These are phyloP conservation scores for Nakataea oryzae DNA, from an alignment of 2,329 filamentous ascomycete genomes.

Conservation along the genomic window DNA sequence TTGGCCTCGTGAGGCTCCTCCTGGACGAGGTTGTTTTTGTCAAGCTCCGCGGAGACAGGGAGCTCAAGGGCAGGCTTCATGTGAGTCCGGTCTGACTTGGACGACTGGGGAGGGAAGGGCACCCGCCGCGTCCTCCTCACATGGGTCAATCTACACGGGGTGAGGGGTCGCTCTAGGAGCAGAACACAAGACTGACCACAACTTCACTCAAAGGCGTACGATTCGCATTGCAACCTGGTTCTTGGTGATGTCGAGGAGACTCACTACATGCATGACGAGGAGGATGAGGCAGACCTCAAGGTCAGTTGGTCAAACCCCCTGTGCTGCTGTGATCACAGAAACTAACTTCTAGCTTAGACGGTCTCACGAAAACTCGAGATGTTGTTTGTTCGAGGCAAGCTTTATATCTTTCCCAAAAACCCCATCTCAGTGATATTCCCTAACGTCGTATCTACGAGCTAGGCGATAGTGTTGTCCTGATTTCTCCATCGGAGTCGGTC, in stretches of 20 bases:
- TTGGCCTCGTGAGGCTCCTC: conserved; percentile 89
- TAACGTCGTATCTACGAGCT: not conserved
- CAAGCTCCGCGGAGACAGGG: conserved; percentile 89
- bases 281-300: conserved; percentile 65
- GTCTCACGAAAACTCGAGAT: conserved; percentile 97
- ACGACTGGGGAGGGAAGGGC: not conserved
- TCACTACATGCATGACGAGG: conserved; percentile 86
- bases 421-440: not conserved
- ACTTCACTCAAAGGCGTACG: conserved; percentile 64
- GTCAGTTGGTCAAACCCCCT: conserved; percentile 36
- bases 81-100: conserved; percentile 44
- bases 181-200: not conserved
- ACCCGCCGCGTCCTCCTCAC: not conserved
- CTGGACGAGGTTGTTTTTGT: conserved; percentile 96
- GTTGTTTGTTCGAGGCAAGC: conserved; percentile 88
- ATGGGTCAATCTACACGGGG: not conserved
- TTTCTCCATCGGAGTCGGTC: conserved; percentile 2
- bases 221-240: conserved; percentile 96
- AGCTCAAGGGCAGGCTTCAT: conserved; percentile 90
- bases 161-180: not conserved
- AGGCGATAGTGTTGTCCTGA: conserved; percentile 14
- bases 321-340: conserved; percentile 2
- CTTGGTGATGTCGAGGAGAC: conserved; percentile 96
- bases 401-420: not conserved
- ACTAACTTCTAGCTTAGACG: conserved; percentile 43